Conservation (phyloP, 2,329 filamentous ascomycete genomes). For the Lasiodiplodia sp. region DNA sequence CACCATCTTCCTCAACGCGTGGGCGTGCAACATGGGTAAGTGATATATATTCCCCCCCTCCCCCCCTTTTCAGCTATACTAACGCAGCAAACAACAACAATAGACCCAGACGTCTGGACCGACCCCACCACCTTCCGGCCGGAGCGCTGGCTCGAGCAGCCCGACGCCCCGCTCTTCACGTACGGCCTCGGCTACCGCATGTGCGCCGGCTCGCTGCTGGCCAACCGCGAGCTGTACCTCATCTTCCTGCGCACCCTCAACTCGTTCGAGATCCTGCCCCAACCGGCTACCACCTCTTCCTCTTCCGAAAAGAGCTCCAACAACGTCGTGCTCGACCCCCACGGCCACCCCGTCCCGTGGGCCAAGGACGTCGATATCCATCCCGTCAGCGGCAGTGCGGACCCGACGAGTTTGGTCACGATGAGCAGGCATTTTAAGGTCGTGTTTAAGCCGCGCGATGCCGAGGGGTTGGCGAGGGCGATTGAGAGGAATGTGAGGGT, state of each 20-base stretch:
- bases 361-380: conserved; percentile 58
- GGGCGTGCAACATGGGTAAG: conserved; percentile 73
- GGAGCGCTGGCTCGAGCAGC: conserved; percentile 69
- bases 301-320: conserved; percentile 40
- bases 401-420: conserved; percentile 68
- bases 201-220: conserved; percentile 69
- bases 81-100: neutral
- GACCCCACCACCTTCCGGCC: conserved; percentile 67
- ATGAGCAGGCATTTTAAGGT: conserved; percentile 66
- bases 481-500: conserved; percentile 36
- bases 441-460: conserved; percentile 63
- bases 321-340: neutral
- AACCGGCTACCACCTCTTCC: conserved; percentile 41
- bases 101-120: conserved; percentile 62
- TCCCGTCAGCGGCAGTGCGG: conserved; percentile 65
- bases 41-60: conserved; percentile 25
- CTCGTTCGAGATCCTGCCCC: conserved; percentile 65
- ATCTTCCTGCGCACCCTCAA: conserved; percentile 68
- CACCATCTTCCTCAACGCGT: conserved; percentile 70
- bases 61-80: neutral
- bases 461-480: conserved; percentile 52
- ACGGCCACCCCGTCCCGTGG: conserved; percentile 14
- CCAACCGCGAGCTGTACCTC: conserved; percentile 71
- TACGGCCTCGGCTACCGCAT: conserved; percentile 73
- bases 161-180: conserved; percentile 69